Base-by-base conservation (phyloP, 2,329 filamentous ascomycete species). In the Aspergillus ustus region DNA sequence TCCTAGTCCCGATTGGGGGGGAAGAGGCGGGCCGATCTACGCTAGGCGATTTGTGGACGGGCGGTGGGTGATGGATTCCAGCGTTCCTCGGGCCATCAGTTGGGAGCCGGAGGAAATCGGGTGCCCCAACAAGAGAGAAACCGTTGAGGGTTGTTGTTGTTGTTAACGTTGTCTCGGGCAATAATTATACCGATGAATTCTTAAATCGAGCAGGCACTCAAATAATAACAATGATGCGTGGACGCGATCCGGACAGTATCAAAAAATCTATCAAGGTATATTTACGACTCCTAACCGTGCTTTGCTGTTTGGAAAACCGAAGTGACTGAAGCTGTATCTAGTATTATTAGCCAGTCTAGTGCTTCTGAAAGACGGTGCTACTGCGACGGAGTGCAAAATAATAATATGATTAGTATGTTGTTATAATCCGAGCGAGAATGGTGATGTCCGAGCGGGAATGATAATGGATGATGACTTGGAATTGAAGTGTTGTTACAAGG, bases 401-500 rank as follows among this genome's bases (percentile, higher is more conserved):
- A 25, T 25, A 25, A 25, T 25, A 5, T 25, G n/a, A n/a, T 4
- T 25, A 25, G n/a, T 25, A 3, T 25, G 3, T 25, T 25, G 25
- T 25, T 3, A 25, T 25, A 40, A 9, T 55, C 43, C 45, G 29
- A 37, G 11, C 7, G 15, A 20, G 34, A 37, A 28, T 54, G 51
- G 48, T n/a, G n/a, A n/a, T n/a, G n/a, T 55, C 43, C 45, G 29
- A 37, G 11, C 7, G 15, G 17, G 34, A 37, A 28, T 54, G 51
- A 44, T 28, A 51, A 58, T 51, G 34, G 57, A 60, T 53, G 57
- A 60, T 53, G 63, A 64, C 62, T 55, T 62, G 54, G 58, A 63
- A 62, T 64, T 66, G 63, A 72, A 72, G 68, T 70, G 72, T 70
- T 74, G 72, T 74, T 74, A 74, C 72, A 73, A 75, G 72, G 73